Evolutionary conservation across 306 rosid species (phyloP).

Genomic region (Begonia peltatifolia): DNA sequence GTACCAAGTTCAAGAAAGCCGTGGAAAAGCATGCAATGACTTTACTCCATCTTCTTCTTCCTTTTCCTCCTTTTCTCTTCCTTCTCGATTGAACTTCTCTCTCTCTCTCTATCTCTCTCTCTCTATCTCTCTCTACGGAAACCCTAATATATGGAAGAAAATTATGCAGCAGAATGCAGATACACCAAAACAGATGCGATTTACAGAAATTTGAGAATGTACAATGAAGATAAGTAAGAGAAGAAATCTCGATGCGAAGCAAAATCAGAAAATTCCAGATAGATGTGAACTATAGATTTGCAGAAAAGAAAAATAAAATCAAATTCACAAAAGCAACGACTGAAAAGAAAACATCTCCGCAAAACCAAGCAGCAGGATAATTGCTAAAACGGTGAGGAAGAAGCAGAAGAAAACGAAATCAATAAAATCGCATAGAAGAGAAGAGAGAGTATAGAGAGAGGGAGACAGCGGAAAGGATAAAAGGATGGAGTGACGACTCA

Average conservation of each 20-base stretch:
- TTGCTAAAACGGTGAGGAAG: neutral
- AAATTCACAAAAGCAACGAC: neutral
- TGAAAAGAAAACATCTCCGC: neutral
- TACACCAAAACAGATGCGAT: too few relatives aligned
- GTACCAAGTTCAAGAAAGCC: constrained; percentile 13
- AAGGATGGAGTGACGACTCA: neutral
- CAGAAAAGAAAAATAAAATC: neutral
- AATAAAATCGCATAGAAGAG: neutral
- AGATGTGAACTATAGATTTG: neutral
- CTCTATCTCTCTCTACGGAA: neutral
- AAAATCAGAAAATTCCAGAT: neutral
- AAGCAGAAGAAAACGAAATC: neutral
- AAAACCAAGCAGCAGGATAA: too few relatives aligned
- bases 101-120: neutral
- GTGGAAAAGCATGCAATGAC: constrained; percentile 8
- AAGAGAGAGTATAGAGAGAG: neutral
- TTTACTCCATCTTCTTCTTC: constrained; percentile 2
- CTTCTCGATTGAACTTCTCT: neutral
- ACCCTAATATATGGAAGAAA: neutral
- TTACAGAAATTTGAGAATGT: neutral
- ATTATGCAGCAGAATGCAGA: too few relatives aligned
- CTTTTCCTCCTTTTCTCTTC: neutral
- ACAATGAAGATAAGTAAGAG: neutral
- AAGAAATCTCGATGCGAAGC: neutral
- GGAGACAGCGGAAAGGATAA: neutral